Evolutionary conservation across 257 asterid genomes (phyloP).

Genomic region (Solanum peruvianum): DNA sequence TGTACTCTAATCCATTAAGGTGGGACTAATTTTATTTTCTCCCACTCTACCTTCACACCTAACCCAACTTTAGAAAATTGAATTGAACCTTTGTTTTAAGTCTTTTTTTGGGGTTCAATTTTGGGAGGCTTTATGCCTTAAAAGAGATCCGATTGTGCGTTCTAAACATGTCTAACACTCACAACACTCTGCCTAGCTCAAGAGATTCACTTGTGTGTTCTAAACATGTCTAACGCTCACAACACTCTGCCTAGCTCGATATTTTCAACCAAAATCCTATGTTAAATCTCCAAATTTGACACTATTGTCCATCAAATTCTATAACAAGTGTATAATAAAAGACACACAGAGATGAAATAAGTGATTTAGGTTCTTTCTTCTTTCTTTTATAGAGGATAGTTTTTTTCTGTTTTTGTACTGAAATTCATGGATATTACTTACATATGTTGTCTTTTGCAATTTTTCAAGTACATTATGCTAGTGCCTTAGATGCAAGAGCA

Average conservation of each 20-base stretch:
- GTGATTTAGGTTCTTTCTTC: background rate
- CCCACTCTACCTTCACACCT: background rate
- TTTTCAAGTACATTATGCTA: background rate
- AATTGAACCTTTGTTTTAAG: background rate
- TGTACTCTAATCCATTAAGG: conserved; percentile 47
- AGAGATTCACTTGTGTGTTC: background rate
- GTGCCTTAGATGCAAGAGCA: background rate
- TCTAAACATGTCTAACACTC: background rate
- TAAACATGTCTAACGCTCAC: background rate
- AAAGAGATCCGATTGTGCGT: background rate
- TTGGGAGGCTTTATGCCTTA: background rate
- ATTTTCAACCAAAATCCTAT: background rate
- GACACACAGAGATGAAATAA: background rate
- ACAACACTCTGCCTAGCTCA: background rate
- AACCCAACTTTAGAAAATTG: background rate
- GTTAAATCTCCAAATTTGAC: background rate
- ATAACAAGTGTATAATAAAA: background rate
- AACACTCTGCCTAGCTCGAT: background rate
- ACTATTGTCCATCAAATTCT: background rate
- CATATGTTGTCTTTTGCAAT: too few relatives aligned
- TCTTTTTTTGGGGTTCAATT: background rate
- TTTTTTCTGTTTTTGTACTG: background rate
- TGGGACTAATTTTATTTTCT: background rate
- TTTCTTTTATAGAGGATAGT: background rate
- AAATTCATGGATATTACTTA: too few relatives aligned